A percentile compares a stretch with the other conserved stretches of the same genome.
Conservation (phyloP, 2,329 filamentous ascomycete genomes). For the Claviceps capensis region DNA sequence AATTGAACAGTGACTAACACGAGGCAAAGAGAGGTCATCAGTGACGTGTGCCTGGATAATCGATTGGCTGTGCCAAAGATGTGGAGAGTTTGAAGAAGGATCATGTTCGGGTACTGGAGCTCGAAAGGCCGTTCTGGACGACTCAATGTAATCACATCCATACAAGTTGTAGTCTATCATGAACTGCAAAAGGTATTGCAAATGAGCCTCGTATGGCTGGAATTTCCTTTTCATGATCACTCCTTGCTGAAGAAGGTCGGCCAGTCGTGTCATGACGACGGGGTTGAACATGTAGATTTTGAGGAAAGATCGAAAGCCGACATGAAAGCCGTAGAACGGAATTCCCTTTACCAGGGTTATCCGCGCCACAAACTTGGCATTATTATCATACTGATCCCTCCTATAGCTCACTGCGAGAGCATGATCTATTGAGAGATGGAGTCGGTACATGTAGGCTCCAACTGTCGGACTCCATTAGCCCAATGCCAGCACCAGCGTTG, state of each 20-base stretch:
- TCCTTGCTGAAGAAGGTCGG: slow-evolving; percentile 78
- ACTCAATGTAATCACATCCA: slow-evolving; percentile 78
- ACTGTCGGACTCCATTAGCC: slow-evolving; percentile 33
- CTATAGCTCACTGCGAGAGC: slow-evolving; percentile 78
- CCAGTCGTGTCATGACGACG: slow-evolving; percentile 68
- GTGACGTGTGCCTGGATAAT: slow-evolving; percentile 36
- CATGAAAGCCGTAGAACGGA: slow-evolving; percentile 91
- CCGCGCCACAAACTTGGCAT: slow-evolving; percentile 65
- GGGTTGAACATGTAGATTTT: slow-evolving; percentile 95
- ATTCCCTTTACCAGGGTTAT: slow-evolving; percentile 86
- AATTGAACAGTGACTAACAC: slow-evolving; percentile 75
- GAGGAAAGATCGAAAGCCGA: slow-evolving; percentile 80
- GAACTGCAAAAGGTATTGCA: slow-evolving; percentile 89
- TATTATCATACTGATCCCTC: slow-evolving; percentile 55
- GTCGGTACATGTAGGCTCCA: slow-evolving; percentile 56
- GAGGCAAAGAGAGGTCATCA: slow-evolving; percentile 51
- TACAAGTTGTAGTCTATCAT: slow-evolving; percentile 98
- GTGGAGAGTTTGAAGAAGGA: slow-evolving; percentile 42
- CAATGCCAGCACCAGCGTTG: background rate
- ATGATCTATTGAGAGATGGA: slow-evolving; percentile 83
- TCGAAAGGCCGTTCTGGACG: slow-evolving; percentile 57
- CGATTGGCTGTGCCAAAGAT: slow-evolving; percentile 70
- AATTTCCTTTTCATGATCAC: slow-evolving; percentile 71
- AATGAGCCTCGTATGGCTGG: slow-evolving; percentile 86
- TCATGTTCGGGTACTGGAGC: slow-evolving; percentile 58